Conservation (phyloP, 257 asterid species). For the Marsdenia floribunda region DNA sequence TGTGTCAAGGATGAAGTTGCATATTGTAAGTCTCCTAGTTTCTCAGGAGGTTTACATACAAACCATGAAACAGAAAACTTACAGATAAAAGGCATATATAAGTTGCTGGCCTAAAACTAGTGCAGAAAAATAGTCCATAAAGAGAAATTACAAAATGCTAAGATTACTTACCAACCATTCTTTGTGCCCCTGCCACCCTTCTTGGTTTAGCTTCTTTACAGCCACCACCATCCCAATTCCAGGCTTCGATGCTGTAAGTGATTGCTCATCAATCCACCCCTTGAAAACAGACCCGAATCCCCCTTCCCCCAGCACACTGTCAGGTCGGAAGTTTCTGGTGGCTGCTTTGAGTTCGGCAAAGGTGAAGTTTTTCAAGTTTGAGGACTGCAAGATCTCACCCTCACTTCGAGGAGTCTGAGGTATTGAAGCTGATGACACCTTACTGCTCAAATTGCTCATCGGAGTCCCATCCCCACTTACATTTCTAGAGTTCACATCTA, state of each 20-base stretch:
- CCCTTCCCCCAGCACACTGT: slow-evolving; percentile 86
- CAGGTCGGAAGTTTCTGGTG: slow-evolving; percentile 83
- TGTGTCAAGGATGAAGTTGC: background rate
- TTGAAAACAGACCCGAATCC: slow-evolving; percentile 91
- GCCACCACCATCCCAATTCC: slow-evolving; percentile 77
- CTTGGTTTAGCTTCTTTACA: slow-evolving; percentile 78
- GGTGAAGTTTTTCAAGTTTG: slow-evolving; percentile 69
- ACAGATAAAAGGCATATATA: too few relatives aligned
- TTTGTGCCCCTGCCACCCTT: slow-evolving; percentile 92
- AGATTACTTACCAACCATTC: slow-evolving; percentile 76
- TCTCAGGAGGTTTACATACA: too few relatives aligned
- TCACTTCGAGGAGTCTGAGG: slow-evolving; percentile 81
- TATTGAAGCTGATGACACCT: slow-evolving; percentile 50
- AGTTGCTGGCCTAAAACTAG: background rate
- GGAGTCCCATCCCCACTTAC: slow-evolving; percentile 50
- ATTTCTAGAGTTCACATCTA: slow-evolving; percentile 32
- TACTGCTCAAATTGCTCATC: slow-evolving; percentile 53
- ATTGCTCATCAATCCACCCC: slow-evolving; percentile 77
- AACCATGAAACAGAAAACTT: background rate
- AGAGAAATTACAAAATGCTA: background rate
- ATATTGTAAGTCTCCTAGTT: background rate
- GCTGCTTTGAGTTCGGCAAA: slow-evolving; percentile 68
- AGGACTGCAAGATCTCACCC: slow-evolving; percentile 84
- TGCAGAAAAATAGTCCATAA: too few relatives aligned
- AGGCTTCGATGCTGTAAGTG: slow-evolving; percentile 60